Base-by-base conservation (phyloP, 2,329 filamentous ascomycete species). In the Trichoderma endophyticum region DNA sequence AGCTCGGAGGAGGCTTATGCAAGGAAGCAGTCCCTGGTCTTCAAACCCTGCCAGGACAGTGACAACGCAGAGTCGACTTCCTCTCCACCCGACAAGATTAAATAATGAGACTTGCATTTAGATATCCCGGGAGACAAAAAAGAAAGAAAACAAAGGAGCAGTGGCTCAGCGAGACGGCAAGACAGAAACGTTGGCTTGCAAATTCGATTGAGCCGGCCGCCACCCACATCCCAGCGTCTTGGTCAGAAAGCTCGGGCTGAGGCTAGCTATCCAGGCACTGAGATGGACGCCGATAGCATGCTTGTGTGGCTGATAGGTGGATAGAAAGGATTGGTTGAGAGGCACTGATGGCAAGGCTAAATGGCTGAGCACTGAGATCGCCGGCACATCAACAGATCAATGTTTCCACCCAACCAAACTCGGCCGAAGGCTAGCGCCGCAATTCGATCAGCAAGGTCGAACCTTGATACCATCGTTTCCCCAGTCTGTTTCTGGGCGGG, bases 351-450 rank as follows among this genome's bases (percentile, higher is more conserved):
- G 32, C 26, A 48, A 15, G 54, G 54, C 54, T 48, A 48, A n/a
- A 21, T 59, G 65, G 54, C 11, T 21, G 32, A 36, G 54, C 24
- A 18, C 36, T 59, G 54, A 43, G 65, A 68, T 68, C 65, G 65
- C 65, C 54, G 54, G 65, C 54, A 68, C 21, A 60, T 68, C 54
- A 12, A 59, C 54, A 68, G 65, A 68, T 68, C 65, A 68, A 48
- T 21, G 65, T 43, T 43, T 43, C 65, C 54, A 60, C 65, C 18
- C 54, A 68, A 43, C 26, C 54, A 43, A 32, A 24, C 56, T 59
- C 24, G 36, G 18, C 14, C 26, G 36, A 68, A 68, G 54, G 65
- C 34, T 68, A 56, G 54, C 65, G 65, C 65, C 66, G 36, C 66
- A 24, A 21, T 34, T 48, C 36, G 28, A 61, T 51, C 36, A 48